Evolutionary conservation across 2,329 filamentous ascomycete species (phyloP).

Genomic region (Arthrobotrys megalospora): DNA sequence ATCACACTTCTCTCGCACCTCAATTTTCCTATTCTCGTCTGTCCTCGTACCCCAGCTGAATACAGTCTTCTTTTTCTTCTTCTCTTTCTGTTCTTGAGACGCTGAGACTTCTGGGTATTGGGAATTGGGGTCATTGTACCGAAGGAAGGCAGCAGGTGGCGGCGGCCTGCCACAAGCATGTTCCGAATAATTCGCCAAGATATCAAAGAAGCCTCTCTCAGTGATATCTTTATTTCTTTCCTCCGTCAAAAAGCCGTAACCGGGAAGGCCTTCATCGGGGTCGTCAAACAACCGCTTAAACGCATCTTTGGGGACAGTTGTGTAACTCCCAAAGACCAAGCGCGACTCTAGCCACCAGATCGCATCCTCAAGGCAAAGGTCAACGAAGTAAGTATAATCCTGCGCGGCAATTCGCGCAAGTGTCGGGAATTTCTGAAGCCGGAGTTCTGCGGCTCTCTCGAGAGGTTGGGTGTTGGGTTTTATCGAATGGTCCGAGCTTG

Average conservation of each 20-base stretch:
- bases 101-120: neutral
- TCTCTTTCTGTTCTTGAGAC: neutral
- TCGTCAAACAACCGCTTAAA: conserved; percentile 47
- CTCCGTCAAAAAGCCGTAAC: conserved; percentile 47
- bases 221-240: conserved; percentile 35
- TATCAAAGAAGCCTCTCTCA: conserved; percentile 10
- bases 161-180: conserved; percentile 11
- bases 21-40: neutral
- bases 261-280: conserved; percentile 28
- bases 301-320: conserved; percentile 15
- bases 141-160: neutral
- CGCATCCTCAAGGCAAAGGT: conserved; percentile 42
- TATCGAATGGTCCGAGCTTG: neutral
- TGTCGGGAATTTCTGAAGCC: neutral
- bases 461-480: neutral
- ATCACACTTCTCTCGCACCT: neutral
- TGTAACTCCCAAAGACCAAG: conserved; percentile 31
- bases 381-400: conserved; percentile 36
- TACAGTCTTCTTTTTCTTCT: conserved; percentile 4
- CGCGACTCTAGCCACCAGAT: conserved; percentile 48
- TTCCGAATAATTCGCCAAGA: conserved; percentile 36
- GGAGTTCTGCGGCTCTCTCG: neutral
- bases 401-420: neutral
- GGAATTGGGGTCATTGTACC: neutral
- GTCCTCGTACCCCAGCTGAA: neutral